These are phyloP conservation scores for Calonectria pauciramosa DNA, from an alignment of 2,329 filamentous ascomycete species.

Conservation along the genomic window DNA sequence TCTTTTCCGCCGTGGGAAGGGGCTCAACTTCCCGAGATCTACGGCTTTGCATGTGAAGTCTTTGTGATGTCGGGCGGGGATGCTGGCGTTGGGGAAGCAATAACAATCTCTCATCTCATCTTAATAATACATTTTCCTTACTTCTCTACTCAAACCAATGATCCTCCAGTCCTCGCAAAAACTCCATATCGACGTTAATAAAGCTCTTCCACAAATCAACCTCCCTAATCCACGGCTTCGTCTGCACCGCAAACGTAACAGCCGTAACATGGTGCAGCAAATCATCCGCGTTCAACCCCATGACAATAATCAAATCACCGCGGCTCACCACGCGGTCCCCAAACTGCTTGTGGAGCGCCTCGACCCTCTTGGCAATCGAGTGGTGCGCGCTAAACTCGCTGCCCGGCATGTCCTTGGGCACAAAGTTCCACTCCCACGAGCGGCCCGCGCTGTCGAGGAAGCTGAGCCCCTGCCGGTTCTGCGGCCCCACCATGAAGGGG, in stretches of 20 bases:
- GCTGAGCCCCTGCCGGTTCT: conserved; percentile 33
- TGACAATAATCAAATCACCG: conserved; percentile 46
- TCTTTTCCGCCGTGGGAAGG: too few species aligned
- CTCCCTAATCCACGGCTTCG: conserved; percentile 47
- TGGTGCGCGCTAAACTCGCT: conserved; percentile 44
- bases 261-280: conserved; percentile 41
- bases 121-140: too few species aligned
- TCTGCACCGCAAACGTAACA: conserved; percentile 46
- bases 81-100: too few species aligned
- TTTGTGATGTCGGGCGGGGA: too few species aligned
- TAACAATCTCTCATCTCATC: too few species aligned
- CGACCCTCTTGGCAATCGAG: conserved; percentile 24
- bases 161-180: conserved; percentile 36
- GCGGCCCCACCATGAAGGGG: conserved; percentile 43
- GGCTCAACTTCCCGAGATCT: too few species aligned
- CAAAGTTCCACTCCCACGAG: conserved; percentile 46
- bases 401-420: conserved; percentile 45
- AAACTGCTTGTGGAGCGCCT: conserved; percentile 35
- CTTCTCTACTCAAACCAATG: conserved; percentile 41
- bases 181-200: conserved; percentile 42
- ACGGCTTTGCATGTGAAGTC: too few species aligned
- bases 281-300: conserved; percentile 39
- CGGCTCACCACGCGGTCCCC: conserved; percentile 34
- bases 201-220: conserved; percentile 49
- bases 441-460: conserved; percentile 45